Percentiles rank a stretch among this genome's conserved stretches.
These are phyloP conservation scores for Teunomyces kruisii DNA, from an alignment of 805 yeast genomes.

Conservation along the genomic window DNA sequence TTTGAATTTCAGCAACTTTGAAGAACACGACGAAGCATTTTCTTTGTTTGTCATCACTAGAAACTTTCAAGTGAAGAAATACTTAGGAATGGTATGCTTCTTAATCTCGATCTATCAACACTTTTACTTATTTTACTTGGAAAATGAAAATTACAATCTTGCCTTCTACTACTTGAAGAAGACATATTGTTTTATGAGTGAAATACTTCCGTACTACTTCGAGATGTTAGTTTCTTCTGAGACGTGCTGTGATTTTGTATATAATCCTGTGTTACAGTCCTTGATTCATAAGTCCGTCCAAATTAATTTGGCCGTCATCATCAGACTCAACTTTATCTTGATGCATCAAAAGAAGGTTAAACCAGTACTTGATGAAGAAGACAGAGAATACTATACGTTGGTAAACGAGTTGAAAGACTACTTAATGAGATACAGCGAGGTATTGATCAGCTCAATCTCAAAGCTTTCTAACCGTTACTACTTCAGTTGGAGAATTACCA, in stretches of 20 bases:
- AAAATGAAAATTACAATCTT: constrained; percentile 4
- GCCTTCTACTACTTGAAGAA: constrained; percentile 11
- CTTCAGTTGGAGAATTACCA: constrained; percentile 47
- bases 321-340: constrained; percentile 30
- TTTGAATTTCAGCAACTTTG: background rate
- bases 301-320: constrained; percentile 25
- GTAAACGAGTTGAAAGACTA: constrained; percentile 14
- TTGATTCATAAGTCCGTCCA: constrained; percentile 40
- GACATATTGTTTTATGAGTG: constrained; percentile 8
- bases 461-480: constrained; percentile 41
- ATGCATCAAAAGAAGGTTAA: constrained; percentile 25
- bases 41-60: constrained; percentile 13
- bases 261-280: constrained; percentile 25
- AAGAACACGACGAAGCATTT: background rate
- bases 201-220: constrained; percentile 19
- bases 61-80: constrained; percentile 15
- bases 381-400: constrained; percentile 18
- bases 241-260: constrained; percentile 21
- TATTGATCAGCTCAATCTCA: constrained; percentile 34
- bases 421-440: constrained; percentile 20
- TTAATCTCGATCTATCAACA: constrained; percentile 17
- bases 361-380: constrained; percentile 10
- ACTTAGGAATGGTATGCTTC: constrained; percentile 14
- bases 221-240: constrained; percentile 14
- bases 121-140: constrained; percentile 14